Percentiles rank a stretch among this genome's conserved stretches.
These are phyloP conservation scores for Marasmius tenuissimus DNA, from an alignment of 1,284 basidiomycete genomes.

Conservation along the genomic window DNA sequence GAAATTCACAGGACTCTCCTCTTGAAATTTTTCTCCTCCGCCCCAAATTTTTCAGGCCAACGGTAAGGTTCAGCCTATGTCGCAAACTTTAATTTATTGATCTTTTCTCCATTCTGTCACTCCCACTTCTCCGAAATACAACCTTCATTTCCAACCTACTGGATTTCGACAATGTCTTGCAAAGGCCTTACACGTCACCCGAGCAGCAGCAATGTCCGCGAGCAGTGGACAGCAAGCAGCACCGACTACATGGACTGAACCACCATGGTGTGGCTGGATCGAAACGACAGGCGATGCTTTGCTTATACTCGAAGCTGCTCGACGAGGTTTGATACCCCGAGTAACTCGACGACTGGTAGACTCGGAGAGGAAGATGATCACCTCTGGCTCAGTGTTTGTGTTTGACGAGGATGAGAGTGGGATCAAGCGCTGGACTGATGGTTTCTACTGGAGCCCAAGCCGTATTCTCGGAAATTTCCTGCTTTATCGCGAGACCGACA, in stretches of 20 bases:
- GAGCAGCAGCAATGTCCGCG: neutral
- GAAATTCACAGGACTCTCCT: conserved; percentile 48
- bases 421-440: conserved; percentile 99
- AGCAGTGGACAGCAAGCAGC: conserved; percentile 37
- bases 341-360: conserved; percentile 95
- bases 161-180: neutral
- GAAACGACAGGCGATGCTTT: conserved; percentile 94
- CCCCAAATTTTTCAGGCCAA: conserved; percentile 43
- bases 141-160: neutral
- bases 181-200: neutral
- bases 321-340: conserved; percentile 86
- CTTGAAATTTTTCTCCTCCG: conserved; percentile 21
- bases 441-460: conserved; percentile 88
- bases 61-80: conserved; percentile 62
- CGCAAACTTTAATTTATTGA: conserved; percentile 53
- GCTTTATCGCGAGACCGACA: conserved; percentile 91
- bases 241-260: conserved; percentile 66
- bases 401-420: conserved; percentile 98
- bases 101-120: conserved; percentile 27
- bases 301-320: conserved; percentile 92
- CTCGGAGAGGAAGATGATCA: conserved; percentile 90
- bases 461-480: conserved; percentile 94
- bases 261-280: conserved; percentile 91
- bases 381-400: conserved; percentile 93
- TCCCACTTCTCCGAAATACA: conserved; percentile 23